A percentile compares a stretch with the other conserved stretches of the same genome.
Conservation (phyloP, 1,284 basidiomycete species). For the Amylostereum areolatum region DNA sequence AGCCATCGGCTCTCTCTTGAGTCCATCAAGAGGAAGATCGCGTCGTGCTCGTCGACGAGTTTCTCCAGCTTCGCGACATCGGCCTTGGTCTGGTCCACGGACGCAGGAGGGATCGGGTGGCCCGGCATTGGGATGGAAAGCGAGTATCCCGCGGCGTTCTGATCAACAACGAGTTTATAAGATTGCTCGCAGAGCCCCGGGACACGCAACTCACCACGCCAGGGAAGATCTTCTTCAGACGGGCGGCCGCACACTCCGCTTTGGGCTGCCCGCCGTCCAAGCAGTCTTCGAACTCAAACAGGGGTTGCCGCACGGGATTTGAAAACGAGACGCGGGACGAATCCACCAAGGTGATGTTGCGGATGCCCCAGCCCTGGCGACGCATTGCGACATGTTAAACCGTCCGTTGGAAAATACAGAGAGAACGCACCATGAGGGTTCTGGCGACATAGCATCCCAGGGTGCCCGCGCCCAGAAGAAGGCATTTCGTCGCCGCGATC, state of each 20-base stretch:
- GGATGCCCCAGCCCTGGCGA: constrained; percentile 86
- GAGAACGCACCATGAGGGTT: constrained; percentile 68
- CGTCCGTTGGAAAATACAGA: not conserved
- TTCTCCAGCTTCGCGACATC: constrained; percentile 72
- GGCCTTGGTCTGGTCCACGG: constrained; percentile 51
- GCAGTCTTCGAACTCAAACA: constrained; percentile 95
- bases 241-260: constrained; percentile 86
- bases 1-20: constrained; percentile 95
- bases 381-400: not conserved
- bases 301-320: constrained; percentile 93
- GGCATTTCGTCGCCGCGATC: constrained; percentile 73
- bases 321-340: constrained; percentile 90
- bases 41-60: constrained; percentile 84
- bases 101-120: constrained; percentile 72
- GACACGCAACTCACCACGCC: constrained; percentile 67
- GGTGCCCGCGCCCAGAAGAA: constrained; percentile 92
- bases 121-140: constrained; percentile 96
- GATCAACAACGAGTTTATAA: not conserved
- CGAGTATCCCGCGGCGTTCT: constrained; percentile 76
- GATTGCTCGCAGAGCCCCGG: not conserved
- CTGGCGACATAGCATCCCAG: constrained; percentile 95
- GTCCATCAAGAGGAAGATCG: constrained; percentile 94
- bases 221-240: constrained; percentile 86
- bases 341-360: constrained; percentile 91
- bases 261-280: constrained; percentile 92